Base-by-base conservation (phyloP, 495 filamentous ascomycete genomes). In the Penicillium daleae region DNA sequence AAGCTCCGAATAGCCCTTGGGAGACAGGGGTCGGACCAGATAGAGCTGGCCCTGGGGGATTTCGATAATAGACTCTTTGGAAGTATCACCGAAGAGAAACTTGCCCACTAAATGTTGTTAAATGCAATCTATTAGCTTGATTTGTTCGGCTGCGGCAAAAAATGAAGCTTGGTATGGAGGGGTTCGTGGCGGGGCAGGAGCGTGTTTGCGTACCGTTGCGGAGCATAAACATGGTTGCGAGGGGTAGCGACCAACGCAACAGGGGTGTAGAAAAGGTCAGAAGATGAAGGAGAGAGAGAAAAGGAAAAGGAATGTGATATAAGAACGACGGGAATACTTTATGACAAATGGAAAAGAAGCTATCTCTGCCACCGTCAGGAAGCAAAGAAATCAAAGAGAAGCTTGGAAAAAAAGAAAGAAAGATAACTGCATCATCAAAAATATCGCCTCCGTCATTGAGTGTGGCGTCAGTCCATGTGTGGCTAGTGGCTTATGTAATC, bases 1-100 rank as follows among this genome's bases (percentile, higher is more conserved):
- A 67, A 97, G 91, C 75, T 99, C 96, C 0, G 92, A 97, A 69
- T 97, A 97, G 61, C 95, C 95, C 76, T 99, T 99, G 32, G 93
- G 91, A 2, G 95, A 99, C 31, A 92, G 83, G 6, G 95, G 95
- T 64, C 95, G 91, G 68, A 99, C 96, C 57, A 99, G 90, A 73
- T 97, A 99, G 32, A 99, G 91, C 78, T 97, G 92, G 66, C 95
- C 95, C 74, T 97, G 91, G 6, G 95, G 86, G 32, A 99, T 89
- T 69, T 97, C 92, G 74, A 97, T 92, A 72, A 99, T 89, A 22
- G 90, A 88, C 73, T 98, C 95, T 80, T 96, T 97, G 62, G 90
- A 93, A 61, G 86, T 88, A 77, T 97, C 92, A 63, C 91, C 90
- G 67, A 99, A 98, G 67, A 99, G 84, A 60, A 92, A 87, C 76